Conservation (phyloP, 768 basidiomycete species). For the Phallus indusiatus region DNA sequence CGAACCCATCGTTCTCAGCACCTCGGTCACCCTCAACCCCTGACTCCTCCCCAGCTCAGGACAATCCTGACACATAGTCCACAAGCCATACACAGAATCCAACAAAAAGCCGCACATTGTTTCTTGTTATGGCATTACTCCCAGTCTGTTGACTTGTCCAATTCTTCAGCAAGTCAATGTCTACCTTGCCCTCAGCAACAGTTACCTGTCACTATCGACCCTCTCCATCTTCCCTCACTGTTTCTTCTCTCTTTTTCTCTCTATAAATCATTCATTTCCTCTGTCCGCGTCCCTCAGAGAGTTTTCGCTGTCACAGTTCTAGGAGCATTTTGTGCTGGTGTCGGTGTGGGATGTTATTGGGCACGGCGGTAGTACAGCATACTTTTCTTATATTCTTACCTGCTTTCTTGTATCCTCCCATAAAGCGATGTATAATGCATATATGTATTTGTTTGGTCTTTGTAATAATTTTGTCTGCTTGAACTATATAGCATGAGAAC, state of each 20-base stretch:
- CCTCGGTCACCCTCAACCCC: background rate
- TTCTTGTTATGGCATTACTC: background rate
- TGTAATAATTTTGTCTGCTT: too few species aligned
- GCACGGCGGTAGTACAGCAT: background rate
- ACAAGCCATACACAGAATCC: background rate
- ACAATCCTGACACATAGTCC: background rate
- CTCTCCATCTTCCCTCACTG: constrained; percentile 3
- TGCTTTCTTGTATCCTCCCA: background rate
- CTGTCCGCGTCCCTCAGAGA: background rate
- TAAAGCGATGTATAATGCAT: background rate
- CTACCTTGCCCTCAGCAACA: background rate
- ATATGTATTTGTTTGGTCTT: too few species aligned
- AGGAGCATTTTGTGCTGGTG: constrained; percentile 5
- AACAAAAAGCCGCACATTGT: constrained; percentile 1
- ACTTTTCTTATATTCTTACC: background rate
- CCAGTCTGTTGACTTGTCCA: background rate
- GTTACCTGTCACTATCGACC: background rate
- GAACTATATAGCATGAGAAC: too few species aligned
- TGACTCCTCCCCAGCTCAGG: background rate
- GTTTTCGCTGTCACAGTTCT: background rate
- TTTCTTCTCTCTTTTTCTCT: background rate
- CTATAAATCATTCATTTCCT: background rate
- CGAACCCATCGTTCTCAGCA: background rate
- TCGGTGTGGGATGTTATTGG: constrained; percentile 3
- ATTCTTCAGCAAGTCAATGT: background rate